phyloP scores from a whole-genome alignment of 2,329 filamentous ascomycete genomes.

The Aspergillus fumigatiaffinis region DNA sequence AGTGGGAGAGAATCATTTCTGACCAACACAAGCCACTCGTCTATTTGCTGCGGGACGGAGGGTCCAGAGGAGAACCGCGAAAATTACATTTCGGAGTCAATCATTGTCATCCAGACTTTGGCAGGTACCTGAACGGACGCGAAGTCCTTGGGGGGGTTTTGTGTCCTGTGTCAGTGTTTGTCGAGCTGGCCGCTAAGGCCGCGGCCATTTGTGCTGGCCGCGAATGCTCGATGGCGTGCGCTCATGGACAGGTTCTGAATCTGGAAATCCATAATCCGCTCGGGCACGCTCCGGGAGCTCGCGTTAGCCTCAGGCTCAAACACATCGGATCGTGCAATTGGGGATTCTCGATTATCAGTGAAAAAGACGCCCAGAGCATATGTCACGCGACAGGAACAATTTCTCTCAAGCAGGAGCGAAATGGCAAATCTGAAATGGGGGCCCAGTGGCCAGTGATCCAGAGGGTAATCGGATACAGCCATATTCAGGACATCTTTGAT shows the following conservation, averaged over 20 bases:
- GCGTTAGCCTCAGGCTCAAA: background rate
- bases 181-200: background rate
- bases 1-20: background rate
- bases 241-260: background rate
- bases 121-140: background rate
- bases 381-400: background rate
- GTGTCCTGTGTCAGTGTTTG: background rate
- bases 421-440: background rate
- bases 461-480: background rate
- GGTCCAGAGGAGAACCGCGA: background rate
- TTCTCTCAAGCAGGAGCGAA: background rate
- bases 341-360: background rate
- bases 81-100: background rate
- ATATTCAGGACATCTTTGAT: background rate
- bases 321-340: background rate
- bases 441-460: background rate
- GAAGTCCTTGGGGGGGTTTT: background rate
- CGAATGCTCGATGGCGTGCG: background rate
- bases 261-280: background rate
- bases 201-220: background rate
- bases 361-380: background rate
- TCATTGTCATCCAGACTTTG: background rate
- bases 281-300: background rate
- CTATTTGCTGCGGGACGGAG: background rate
- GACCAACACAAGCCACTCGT: background rate